These are phyloP conservation scores for Candida morakotiae DNA, from an alignment of 805 yeast species.

Conservation along the genomic window DNA sequence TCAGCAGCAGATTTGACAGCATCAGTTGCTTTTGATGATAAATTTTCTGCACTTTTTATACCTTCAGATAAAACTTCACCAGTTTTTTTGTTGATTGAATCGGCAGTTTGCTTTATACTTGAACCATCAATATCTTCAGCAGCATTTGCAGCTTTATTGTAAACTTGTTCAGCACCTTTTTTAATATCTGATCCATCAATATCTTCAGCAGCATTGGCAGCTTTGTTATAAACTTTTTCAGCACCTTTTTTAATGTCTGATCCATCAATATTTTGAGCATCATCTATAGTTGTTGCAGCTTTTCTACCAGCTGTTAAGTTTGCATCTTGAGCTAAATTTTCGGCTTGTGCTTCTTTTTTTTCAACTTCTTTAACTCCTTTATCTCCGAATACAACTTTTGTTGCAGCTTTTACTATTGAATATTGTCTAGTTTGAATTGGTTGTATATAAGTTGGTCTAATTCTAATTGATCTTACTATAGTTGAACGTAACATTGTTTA, in stretches of 20 bases:
- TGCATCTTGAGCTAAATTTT: conserved; percentile 12
- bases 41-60: conserved; percentile 20
- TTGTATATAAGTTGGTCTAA: not conserved
- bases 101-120: conserved; percentile 20
- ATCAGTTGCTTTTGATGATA: conserved; percentile 26
- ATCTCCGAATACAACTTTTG: conserved; percentile 19
- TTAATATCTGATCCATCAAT: conserved; percentile 35
- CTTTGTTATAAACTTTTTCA: conserved; percentile 15
- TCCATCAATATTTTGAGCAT: conserved; percentile 10
- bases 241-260: conserved; percentile 14
- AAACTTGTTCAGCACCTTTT: conserved; percentile 13
- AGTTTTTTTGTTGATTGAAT: conserved; percentile 26
- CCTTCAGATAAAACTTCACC: conserved; percentile 32
- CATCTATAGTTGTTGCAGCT: conserved; percentile 8
- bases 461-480: conserved; percentile 3
- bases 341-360: conserved; percentile 4
- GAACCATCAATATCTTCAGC: conserved; percentile 17
- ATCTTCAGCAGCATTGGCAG: conserved; percentile 32
- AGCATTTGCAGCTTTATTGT: too few species aligned
- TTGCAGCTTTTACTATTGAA: conserved; percentile 31
- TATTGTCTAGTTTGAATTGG: conserved; percentile 7
- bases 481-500: conserved; percentile 8
- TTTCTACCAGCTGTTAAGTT: conserved; percentile 16
- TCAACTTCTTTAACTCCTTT: conserved; percentile 6
- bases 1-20: conserved; percentile 18